A percentile compares a stretch with the other conserved stretches of the same genome.
Conservation (phyloP, 2,329 filamentous ascomycete species). For the Calonectria multiphialidica region DNA sequence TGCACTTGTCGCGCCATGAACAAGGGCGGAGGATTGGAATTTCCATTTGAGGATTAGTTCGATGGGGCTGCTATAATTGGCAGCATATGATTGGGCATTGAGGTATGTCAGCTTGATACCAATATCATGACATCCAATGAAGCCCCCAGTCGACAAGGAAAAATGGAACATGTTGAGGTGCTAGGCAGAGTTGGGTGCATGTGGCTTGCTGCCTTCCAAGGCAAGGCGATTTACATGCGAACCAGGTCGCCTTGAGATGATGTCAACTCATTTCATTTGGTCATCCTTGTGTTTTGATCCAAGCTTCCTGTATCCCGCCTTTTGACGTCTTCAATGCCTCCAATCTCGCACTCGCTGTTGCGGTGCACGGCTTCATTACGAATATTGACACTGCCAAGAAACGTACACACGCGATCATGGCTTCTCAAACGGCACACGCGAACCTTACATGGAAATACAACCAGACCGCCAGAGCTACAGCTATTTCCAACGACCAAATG, state of each 20-base stretch:
- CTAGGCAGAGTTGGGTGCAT: background rate
- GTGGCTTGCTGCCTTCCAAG: background rate
- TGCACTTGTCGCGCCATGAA: background rate
- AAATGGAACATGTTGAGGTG: background rate
- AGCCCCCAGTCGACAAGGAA: background rate
- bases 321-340: no score
- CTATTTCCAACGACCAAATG: constrained; percentile 2
- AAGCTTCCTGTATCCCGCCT: background rate
- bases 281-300: background rate
- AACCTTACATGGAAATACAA: background rate
- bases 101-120: background rate
- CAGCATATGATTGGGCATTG: background rate
- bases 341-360: background rate
- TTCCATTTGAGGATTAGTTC: background rate
- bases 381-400: no score
- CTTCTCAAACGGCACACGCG: background rate
- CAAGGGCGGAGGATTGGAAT: background rate
- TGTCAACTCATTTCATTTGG: background rate
- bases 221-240: background rate
- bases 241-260: background rate
- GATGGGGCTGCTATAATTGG: background rate
- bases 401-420: background rate
- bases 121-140: background rate
- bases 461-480: background rate
- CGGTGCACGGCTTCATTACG: no score